Evolutionary conservation across 176 grass and related monocot species (phyloP).

Genomic region (Poa annua): DNA sequence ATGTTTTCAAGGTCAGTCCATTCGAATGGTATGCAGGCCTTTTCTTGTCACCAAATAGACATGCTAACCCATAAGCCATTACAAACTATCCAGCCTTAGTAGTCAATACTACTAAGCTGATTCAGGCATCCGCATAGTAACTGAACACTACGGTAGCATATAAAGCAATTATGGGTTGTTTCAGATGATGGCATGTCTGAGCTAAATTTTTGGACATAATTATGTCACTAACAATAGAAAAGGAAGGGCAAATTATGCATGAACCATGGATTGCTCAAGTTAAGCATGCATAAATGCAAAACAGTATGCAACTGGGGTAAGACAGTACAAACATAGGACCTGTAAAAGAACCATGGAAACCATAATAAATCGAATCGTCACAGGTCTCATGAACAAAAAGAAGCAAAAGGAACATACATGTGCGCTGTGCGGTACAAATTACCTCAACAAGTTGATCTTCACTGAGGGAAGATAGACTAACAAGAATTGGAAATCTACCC

Average conservation of each 20-base stretch:
- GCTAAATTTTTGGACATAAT: conserved; percentile 14
- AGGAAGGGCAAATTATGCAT: conserved; percentile 19
- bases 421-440: background rate
- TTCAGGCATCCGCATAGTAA: background rate
- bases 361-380: background rate
- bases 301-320: background rate
- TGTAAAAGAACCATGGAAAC: background rate
- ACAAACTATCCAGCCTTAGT: background rate
- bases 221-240: conserved; percentile 8
- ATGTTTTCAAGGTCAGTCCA: conserved; percentile 4
- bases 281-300: conserved; percentile 13
- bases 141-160: background rate
- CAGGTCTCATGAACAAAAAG: background rate
- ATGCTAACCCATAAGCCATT: background rate
- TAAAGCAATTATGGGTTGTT: conserved; percentile 8
- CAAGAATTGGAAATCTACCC: conserved; percentile 80
- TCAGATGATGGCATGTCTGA: background rate
- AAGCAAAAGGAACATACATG: background rate
- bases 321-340: background rate
- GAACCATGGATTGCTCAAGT: background rate
- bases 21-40: background rate
- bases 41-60: conserved; percentile 6
- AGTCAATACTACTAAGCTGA: background rate
- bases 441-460: conserved; percentile 83
- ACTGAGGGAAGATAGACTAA: conserved; percentile 67